These are phyloP conservation scores for Phylloporus arenicola DNA, from an alignment of 768 basidiomycete genomes.

Conservation along the genomic window DNA sequence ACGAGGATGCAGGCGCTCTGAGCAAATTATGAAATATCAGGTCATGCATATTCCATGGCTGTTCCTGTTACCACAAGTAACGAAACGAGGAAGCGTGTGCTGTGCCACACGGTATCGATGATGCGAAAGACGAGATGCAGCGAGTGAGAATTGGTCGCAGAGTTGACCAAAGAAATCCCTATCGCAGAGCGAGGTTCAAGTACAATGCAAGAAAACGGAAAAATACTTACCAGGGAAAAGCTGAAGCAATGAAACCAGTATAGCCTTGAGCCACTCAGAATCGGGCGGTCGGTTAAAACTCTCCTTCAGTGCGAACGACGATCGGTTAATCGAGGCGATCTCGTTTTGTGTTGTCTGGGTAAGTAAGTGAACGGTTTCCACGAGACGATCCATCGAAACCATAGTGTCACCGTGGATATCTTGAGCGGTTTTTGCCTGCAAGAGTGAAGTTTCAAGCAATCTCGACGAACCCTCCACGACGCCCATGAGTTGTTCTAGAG, in stretches of 20 bases:
- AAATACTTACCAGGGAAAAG: slow-evolving; percentile 22
- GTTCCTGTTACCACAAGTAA: slow-evolving; percentile 36
- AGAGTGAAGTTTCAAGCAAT: slow-evolving; percentile 29
- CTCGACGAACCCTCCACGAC: slow-evolving; percentile 20
- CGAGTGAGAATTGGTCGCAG: slow-evolving; percentile 22
- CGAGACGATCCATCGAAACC: slow-evolving; percentile 33
- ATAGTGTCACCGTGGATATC: slow-evolving; percentile 35
- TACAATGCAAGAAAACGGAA: not conserved
- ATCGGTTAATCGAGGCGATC: slow-evolving; percentile 44
- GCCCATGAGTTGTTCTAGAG: slow-evolving; percentile 14
- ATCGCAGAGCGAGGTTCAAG: not conserved
- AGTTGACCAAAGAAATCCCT: slow-evolving; percentile 11
- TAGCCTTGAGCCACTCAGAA: slow-evolving; percentile 21
- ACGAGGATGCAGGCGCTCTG: slow-evolving; percentile 36
- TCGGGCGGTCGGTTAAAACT: slow-evolving; percentile 19
- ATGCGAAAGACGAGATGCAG: slow-evolving; percentile 24
- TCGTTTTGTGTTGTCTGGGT: slow-evolving; percentile 37
- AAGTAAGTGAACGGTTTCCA: slow-evolving; percentile 33
- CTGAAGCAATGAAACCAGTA: slow-evolving; percentile 9
- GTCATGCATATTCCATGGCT: not conserved
- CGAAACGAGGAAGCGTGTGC: slow-evolving; percentile 33
- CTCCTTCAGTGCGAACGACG: slow-evolving; percentile 30
- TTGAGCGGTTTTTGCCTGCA: slow-evolving; percentile 29
- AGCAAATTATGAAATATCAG: slow-evolving; percentile 3
- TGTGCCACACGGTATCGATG: slow-evolving; percentile 26